These are phyloP conservation scores for Curvularia sp. DNA, from an alignment of 2,329 filamentous ascomycete species.

Conservation along the genomic window DNA sequence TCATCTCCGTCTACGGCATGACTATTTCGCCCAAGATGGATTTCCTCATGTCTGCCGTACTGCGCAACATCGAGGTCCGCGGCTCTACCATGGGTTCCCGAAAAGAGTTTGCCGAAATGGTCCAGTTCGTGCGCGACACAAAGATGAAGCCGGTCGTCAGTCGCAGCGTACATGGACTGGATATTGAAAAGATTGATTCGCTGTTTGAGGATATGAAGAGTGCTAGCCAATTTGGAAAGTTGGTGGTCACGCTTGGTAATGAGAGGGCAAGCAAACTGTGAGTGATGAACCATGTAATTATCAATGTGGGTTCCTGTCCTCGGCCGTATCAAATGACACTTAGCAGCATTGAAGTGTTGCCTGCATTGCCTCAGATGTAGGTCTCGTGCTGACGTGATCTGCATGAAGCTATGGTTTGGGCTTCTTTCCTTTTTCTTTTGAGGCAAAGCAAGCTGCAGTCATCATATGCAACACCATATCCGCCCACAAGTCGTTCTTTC, in stretches of 20 bases:
- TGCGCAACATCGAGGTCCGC: constrained; percentile 85
- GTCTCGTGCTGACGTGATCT: not conserved
- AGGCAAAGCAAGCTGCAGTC: not conserved
- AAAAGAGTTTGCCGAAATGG: constrained; percentile 89
- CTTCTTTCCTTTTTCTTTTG: not conserved
- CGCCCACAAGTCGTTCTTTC: not conserved
- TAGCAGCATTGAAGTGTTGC: not conserved
- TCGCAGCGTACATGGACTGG: constrained; percentile 73
- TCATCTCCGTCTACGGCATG: constrained; percentile 92
- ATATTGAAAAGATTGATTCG: constrained; percentile 76
- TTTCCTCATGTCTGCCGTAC: constrained; percentile 80
- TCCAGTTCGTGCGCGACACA: constrained; percentile 77
- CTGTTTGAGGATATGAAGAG: constrained; percentile 89
- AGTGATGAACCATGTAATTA: not conserved
- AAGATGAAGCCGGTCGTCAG: constrained; percentile 80
- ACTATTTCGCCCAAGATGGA: constrained; percentile 84
- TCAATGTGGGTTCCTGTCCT: not conserved
- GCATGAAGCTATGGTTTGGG: not conserved
- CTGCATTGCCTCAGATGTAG: not conserved
- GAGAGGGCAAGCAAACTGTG: constrained; percentile 43
- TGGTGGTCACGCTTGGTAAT: constrained; percentile 68
- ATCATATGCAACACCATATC: not conserved
- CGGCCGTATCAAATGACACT: not conserved
- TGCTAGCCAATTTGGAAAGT: constrained; percentile 87
- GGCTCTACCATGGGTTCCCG: constrained; percentile 92